These are phyloP conservation scores for Hippophae gyantsensis DNA, from an alignment of 306 rosid species.

Conservation along the genomic window DNA sequence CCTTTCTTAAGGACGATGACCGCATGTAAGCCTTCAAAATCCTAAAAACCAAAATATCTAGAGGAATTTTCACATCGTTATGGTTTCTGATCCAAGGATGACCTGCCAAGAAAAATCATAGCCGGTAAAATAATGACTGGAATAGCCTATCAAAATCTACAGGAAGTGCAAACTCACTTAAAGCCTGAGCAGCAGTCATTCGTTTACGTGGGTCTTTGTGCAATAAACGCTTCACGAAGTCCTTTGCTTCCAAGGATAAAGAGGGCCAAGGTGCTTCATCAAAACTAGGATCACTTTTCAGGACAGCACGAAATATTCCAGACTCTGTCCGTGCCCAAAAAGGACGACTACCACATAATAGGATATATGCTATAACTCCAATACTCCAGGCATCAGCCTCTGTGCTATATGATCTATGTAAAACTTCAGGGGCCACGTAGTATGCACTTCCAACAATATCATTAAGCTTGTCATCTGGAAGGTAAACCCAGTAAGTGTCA, in stretches of 20 bases:
- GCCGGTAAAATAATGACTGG: slow-evolving; percentile 9
- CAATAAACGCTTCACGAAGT: slow-evolving; percentile 83
- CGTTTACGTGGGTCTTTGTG: slow-evolving; percentile 92
- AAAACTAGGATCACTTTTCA: slow-evolving; percentile 92
- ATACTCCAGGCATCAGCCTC: slow-evolving; percentile 99
- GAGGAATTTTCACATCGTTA: slow-evolving; percentile 59
- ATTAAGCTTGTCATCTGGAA: slow-evolving; percentile 88
- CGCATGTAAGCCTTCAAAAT: slow-evolving; percentile 78
- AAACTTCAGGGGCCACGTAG: slow-evolving; percentile 96
- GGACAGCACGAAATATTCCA: slow-evolving; percentile 85
- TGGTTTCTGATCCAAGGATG: slow-evolving; percentile 88
- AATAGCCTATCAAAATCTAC: slow-evolving; percentile 15
- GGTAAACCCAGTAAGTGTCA: slow-evolving; percentile 12
- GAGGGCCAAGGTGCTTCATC: slow-evolving; percentile 97
- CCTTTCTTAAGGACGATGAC: slow-evolving; percentile 93
- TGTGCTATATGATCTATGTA: slow-evolving; percentile 83
- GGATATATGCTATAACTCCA: slow-evolving; percentile 96
- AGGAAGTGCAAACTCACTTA: slow-evolving; percentile 48
- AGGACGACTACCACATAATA: slow-evolving; percentile 97
- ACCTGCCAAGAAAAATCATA: slow-evolving; percentile 54
- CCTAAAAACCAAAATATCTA: slow-evolving; percentile 74
- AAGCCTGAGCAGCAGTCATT: slow-evolving; percentile 92
- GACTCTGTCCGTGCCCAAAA: slow-evolving; percentile 99
- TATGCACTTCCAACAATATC: slow-evolving; percentile 99
- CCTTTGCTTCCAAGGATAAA: slow-evolving; percentile 74